phyloP scores from a whole-genome alignment of 2,329 filamentous ascomycete species.

The Fusarium sp. region DNA sequence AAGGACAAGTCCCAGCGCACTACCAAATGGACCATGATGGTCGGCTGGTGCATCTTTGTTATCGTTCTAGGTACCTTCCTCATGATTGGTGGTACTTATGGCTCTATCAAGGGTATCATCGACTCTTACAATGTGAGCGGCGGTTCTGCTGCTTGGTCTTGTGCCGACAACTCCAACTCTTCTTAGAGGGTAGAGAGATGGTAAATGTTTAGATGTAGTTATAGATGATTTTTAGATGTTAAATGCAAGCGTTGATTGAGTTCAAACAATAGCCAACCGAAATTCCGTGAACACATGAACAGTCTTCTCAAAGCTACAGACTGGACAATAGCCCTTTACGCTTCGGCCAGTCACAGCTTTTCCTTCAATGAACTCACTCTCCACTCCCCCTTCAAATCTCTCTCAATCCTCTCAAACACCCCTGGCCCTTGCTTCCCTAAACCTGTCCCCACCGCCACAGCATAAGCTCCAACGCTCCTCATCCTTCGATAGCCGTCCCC shows the following conservation, averaged over 20 bases:
- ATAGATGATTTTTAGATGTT: conserved; percentile 16
- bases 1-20: conserved; percentile 24
- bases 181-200: not conserved
- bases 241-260: conserved; percentile 22
- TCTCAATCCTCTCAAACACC: conserved; percentile 70
- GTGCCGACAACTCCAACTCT: conserved; percentile 56
- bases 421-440: conserved; percentile 70
- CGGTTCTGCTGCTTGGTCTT: conserved; percentile 55
- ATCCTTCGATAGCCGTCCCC: conserved; percentile 71
- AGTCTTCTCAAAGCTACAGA: not conserved
- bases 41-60: conserved; percentile 19
- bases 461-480: conserved; percentile 71
- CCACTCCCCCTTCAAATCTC: conserved; percentile 37
- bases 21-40: conserved; percentile 28
- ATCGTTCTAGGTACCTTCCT: conserved; percentile 48
- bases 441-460: conserved; percentile 76
- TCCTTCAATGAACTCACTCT: not conserved
- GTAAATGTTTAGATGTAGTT: not conserved
- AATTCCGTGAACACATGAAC: not conserved
- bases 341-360: not conserved
- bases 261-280: not conserved
- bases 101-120: conserved; percentile 51
- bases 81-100: conserved; percentile 58
- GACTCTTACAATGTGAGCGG: conserved; percentile 49
- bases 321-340: not conserved